Conservation (phyloP, 768 basidiomycete species). For the Agrocybe chaxingu region DNA sequence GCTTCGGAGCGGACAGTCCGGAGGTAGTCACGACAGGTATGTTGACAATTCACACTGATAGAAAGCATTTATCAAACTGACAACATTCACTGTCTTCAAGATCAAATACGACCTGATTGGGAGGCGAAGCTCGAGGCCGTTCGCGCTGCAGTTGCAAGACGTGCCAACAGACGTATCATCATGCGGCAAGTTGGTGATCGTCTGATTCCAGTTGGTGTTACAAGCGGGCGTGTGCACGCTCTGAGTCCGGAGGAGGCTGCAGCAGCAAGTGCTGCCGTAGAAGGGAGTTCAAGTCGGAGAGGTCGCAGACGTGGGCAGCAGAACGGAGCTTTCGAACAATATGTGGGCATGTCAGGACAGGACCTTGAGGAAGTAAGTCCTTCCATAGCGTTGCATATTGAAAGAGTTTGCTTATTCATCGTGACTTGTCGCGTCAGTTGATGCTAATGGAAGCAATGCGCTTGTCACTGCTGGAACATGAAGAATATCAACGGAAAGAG, state of each 20-base stretch:
- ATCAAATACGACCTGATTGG: conserved; percentile 98
- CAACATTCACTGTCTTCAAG: conserved; percentile 36
- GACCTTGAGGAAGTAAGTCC: conserved; percentile 85
- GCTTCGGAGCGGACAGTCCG: conserved; percentile 78
- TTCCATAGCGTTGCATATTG: not conserved
- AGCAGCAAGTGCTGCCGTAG: conserved; percentile 37
- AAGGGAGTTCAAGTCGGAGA: conserved; percentile 45
- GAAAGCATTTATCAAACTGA: conserved; percentile 1
- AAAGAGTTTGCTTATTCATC: conserved; percentile 2
- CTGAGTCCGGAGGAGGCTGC: conserved; percentile 60
- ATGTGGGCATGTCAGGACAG: conserved; percentile 77
- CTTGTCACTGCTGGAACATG: conserved; percentile 89
- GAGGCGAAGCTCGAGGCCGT: conserved; percentile 93
- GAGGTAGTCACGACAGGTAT: conserved; percentile 90
- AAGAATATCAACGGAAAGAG: conserved; percentile 84
- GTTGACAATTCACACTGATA: conserved; percentile 18
- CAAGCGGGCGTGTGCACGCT: conserved; percentile 79
- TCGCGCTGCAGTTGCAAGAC: conserved; percentile 91
- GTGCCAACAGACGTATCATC: conserved; percentile 93
- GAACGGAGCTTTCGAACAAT: conserved; percentile 61
- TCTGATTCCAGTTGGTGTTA: conserved; percentile 94
- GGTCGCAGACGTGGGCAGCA: conserved; percentile 54
- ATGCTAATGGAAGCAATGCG: conserved; percentile 99
- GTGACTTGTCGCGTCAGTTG: conserved; percentile 47
- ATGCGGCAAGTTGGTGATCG: conserved; percentile 99